These are phyloP conservation scores for Colletotrichum acutatum DNA, from an alignment of 2,329 filamentous ascomycete genomes.

Conservation along the genomic window DNA sequence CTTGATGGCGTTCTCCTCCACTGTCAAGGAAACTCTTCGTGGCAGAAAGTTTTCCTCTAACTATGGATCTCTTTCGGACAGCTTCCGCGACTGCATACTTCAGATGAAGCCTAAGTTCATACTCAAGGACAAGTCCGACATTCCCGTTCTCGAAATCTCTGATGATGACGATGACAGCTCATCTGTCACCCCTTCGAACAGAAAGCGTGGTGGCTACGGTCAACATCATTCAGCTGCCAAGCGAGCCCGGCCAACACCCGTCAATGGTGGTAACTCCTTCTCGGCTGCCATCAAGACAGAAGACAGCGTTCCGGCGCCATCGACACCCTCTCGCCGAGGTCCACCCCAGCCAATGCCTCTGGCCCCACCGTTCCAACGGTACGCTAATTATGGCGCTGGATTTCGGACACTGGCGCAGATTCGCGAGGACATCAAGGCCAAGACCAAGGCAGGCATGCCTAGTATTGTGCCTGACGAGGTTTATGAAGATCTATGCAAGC, in stretches of 20 bases:
- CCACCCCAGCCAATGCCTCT: constrained; percentile 32
- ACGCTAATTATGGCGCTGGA: constrained; percentile 49
- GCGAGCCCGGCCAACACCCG: constrained; percentile 16
- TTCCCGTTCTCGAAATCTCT: constrained; percentile 49
- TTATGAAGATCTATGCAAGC: constrained; percentile 66
- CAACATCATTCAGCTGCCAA: constrained; percentile 33
- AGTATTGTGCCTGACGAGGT: constrained; percentile 69
- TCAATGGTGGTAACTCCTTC: constrained; percentile 33
- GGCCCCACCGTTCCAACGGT: constrained; percentile 49
- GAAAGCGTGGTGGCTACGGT: constrained; percentile 40
- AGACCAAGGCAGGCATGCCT: constrained; percentile 67
- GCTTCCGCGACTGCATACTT: constrained; percentile 61
- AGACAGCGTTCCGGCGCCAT: constrained; percentile 34
- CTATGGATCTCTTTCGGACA: constrained; percentile 59
- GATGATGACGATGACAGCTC: constrained; percentile 49
- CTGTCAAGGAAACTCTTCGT: constrained; percentile 64
- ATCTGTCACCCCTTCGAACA: constrained; percentile 29
- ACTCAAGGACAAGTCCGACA: constrained; percentile 51
- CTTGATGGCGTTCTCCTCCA: constrained; percentile 65
- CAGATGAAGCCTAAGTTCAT: constrained; percentile 59
- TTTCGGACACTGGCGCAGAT: constrained; percentile 63
- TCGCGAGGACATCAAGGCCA: constrained; percentile 62
- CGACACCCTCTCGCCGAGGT: constrained; percentile 18
- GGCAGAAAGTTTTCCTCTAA: constrained; percentile 57
- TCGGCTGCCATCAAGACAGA: constrained; percentile 50